Evolutionary conservation across 2,329 filamentous ascomycete genomes (phyloP), one percentile per base, ranked within the genome.

Genomic region (Fusarium euwallaceae): DNA sequence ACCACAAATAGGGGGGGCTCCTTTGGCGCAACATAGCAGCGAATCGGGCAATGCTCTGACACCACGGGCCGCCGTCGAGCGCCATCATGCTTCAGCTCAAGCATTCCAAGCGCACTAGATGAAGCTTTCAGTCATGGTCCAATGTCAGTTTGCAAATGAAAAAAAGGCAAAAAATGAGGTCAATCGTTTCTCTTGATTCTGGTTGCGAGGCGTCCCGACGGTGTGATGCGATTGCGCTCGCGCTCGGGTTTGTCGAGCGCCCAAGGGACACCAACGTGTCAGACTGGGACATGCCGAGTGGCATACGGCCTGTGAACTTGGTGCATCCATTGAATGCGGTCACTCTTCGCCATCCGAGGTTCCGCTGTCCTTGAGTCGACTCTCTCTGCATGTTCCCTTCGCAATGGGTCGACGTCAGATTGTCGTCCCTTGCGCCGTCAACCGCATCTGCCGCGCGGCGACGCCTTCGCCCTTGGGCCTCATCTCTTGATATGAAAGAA

Each of bases 401-500:
- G 48, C 48, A 41, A 63, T 60, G 64, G 27, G 29, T 27, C 41
- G 41, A 64, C 48, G 53, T 22, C 64, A 34, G 36, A 48, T 51
- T 29, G 45, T 36, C 45, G 39, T 60, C 73, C 34, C 61, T 66
- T 63, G 51, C 58, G 32, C 61, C 58, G 64, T 45, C 56, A 32
- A 60, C 66, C 60, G 45, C 68, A 65, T 51, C 53, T 69, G 43
- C 66, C 66, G 65, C 60, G 63, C 48, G 48, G 27, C 6, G 56
- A 61, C 61, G 62, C 67, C 70, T 59, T 64, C 62, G 37, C 73
- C 61, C 65, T 32, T 62, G 53, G 69, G 71, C 71, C 78, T 76
- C 73, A 70, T 83, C 81, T 85, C 83, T 85, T 84, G 83, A 83
- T 81, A 80, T 80, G 75, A 76, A 77, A 82, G 80, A 85, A 81